Percentiles rank a stretch among this genome's conserved stretches.
Conservation (phyloP, 331 rosid genomes). For the Arachis monticola region DNA sequence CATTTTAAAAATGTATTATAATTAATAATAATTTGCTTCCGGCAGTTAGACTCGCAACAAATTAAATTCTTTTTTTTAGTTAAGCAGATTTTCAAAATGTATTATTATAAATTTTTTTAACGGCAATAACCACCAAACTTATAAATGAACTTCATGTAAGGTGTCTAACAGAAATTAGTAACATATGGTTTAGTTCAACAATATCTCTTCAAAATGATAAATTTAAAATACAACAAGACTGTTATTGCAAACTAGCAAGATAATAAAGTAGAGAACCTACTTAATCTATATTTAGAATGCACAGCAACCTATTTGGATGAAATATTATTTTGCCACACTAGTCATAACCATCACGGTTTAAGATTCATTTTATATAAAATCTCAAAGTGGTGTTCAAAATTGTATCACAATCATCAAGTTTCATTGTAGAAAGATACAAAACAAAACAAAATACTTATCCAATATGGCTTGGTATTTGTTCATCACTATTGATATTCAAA, state of each 20-base stretch:
- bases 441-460: not conserved
- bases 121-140: no score
- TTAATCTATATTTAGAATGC: slow-evolving; percentile 35
- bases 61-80: no score
- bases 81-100: no score
- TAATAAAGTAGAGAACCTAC: slow-evolving; percentile 9
- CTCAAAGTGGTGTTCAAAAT: not conserved
- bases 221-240: no score
- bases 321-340: not conserved
- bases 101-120: no score
- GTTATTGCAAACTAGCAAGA: not conserved
- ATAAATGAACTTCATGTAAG: not conserved
- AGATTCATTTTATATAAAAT: slow-evolving; percentile 1
- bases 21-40: no score
- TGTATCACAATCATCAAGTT: slow-evolving; percentile 10
- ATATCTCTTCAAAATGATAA: no score
- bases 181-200: no score
- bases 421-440: not conserved
- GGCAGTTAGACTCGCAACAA: no score
- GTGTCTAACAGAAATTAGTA: not conserved
- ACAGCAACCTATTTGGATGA: slow-evolving; percentile 9
- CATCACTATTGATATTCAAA: slow-evolving; percentile 47
- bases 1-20: no score
- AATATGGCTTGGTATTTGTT: slow-evolving; percentile 45
- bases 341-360: not conserved